Evolutionary conservation across 2,329 filamentous ascomycete genomes (phyloP), one percentile per base, ranked within the genome.

Genomic region (Fusarium abutilonis): DNA sequence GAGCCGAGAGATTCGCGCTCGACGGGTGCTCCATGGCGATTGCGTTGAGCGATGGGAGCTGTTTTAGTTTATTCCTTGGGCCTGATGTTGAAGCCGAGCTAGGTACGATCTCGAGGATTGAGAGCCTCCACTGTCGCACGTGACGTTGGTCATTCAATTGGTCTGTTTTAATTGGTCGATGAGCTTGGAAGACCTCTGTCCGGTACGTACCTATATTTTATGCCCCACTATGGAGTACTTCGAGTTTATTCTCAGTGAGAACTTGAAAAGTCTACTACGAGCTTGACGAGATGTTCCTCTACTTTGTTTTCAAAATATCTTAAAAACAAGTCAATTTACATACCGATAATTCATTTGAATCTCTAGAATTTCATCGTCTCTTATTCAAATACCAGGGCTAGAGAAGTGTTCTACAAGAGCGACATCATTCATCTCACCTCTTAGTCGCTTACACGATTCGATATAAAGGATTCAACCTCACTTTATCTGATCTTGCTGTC

Each of bases 91-190:
- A 67, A 67, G 66, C 66, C 64, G 63, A 69, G 66, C 66, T 68
- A 58, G 62, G 40, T 35, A 17, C 10, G 4, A 55, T 64, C 67
- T 65, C 54, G 60, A 68, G 61, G 61, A 60, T 66, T 61, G 56
- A 51, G 58, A 62, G 54, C 56, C 58, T 67, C 60, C 61, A 65
- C 66, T 35, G 23, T 10, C 54, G 67, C 75, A 77, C 75, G 75
- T 77, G 75, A 76, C 55, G 42, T 42, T 69, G 66, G 72, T 70
- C 56, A 67, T 69, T 63, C 74, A 77, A 77, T 77, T 76, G 68
- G 53, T 42, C 34, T 17, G 11, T 29, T 49, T 9, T 67, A 53
- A 77, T 77, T 77, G 75, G 75, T 15, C 42, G 17, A 21, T 32
- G 23, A 38, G 15, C 36, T 38, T 14, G 17, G 23, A 26, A 39